These are phyloP conservation scores for Tephrocybe sp. DNA, from an alignment of 768 basidiomycete species.

Conservation along the genomic window DNA sequence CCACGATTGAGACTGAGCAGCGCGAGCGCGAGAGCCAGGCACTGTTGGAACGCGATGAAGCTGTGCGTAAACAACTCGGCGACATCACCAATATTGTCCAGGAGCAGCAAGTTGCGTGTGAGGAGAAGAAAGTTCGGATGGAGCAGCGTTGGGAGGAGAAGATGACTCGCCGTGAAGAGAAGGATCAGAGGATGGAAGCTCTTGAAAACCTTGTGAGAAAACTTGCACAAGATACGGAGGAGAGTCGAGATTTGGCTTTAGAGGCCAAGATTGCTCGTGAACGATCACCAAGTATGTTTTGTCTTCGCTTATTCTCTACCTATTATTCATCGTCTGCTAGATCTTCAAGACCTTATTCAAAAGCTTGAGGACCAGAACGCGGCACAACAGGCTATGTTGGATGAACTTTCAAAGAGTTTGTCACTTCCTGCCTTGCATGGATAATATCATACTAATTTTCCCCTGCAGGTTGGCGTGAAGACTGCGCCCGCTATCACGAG, in stretches of 20 bases:
- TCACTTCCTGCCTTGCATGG: conserved; percentile 5
- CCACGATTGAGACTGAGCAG: conserved; percentile 60
- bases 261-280: conserved; percentile 54
- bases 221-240: conserved; percentile 56
- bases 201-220: conserved; percentile 62
- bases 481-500: conserved; percentile 61
- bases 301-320: background rate
- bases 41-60: conserved; percentile 58
- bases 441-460: conserved; percentile 5
- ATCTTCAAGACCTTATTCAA: conserved; percentile 59
- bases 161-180: conserved; percentile 52
- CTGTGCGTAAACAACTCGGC: conserved; percentile 55
- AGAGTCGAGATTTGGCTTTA: conserved; percentile 49
- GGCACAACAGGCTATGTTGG: conserved; percentile 59
- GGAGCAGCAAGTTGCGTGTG: conserved; percentile 59
- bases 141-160: conserved; percentile 70
- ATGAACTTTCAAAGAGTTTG: conserved; percentile 56
- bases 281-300: conserved; percentile 52
- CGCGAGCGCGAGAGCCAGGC: conserved; percentile 62
- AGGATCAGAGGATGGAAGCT: conserved; percentile 56
- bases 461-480: conserved; percentile 62
- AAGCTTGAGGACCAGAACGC: conserved; percentile 58
- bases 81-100: conserved; percentile 77
- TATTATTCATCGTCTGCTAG: conserved; percentile 28
- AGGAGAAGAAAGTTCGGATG: conserved; percentile 57